phyloP scores from a whole-genome alignment of 2,329 filamentous ascomycete species.

The Botrytis aclada region DNA sequence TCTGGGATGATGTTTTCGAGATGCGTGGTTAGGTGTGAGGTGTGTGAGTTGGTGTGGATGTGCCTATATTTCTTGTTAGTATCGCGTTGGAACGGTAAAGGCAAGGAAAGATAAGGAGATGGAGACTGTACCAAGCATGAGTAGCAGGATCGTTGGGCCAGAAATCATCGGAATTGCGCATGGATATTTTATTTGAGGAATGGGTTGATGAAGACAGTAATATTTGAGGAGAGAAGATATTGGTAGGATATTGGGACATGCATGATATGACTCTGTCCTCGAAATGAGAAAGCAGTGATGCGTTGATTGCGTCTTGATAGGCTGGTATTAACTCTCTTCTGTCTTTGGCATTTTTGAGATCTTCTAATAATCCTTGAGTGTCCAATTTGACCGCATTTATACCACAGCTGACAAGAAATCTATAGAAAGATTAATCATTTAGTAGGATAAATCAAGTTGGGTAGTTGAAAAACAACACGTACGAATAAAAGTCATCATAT shows the following conservation, averaged over 20 bases:
- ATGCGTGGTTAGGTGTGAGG: conserved; percentile 20
- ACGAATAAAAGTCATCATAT: conserved; percentile 26
- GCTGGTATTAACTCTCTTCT: conserved; percentile 14
- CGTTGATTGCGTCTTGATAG: conserved; percentile 22
- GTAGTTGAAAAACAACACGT: background rate
- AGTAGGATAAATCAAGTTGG: too few species aligned
- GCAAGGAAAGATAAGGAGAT: background rate
- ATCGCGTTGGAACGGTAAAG: background rate
- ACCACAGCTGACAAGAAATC: conserved; percentile 22
- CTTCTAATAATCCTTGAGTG: conserved; percentile 22
- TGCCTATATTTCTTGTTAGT: conserved; percentile 14
- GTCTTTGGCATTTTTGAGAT: conserved; percentile 3
- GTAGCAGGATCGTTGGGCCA: conserved; percentile 22
- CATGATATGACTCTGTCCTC: conserved; percentile 23
- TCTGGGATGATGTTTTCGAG: conserved; percentile 20
- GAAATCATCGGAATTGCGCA: conserved; percentile 26
- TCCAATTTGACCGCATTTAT: conserved; percentile 23
- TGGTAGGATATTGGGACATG: conserved; percentile 23
- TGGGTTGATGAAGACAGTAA: conserved; percentile 16
- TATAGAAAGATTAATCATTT: background rate
- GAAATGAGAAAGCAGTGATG: conserved; percentile 18
- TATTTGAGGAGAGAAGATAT: conserved; percentile 20
- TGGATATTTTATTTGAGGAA: background rate
- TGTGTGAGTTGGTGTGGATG: conserved; percentile 23
- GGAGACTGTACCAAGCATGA: conserved; percentile 20